phyloP scores from a whole-genome alignment of 257 asterid genomes.

The Solanum commersonii region DNA sequence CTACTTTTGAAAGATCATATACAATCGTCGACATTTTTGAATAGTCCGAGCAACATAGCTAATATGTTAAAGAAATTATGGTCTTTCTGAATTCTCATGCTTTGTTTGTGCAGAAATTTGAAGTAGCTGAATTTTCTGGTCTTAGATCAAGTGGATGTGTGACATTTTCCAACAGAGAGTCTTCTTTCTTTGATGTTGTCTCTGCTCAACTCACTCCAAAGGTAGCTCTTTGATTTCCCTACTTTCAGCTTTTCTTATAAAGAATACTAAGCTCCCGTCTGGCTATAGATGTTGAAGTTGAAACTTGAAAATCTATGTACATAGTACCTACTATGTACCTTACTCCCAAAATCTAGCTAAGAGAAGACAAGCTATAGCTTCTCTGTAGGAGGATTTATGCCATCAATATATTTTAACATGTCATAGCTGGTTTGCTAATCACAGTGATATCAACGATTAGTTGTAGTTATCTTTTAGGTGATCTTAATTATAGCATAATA shows the following conservation, averaged over 20 bases:
- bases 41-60: background rate
- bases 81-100: background rate
- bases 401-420: background rate
- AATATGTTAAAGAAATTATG: background rate
- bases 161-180: conserved; percentile 37
- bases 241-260: background rate
- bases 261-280: background rate
- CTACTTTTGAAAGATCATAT: background rate
- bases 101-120: conserved; percentile 38
- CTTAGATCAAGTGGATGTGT: conserved; percentile 52
- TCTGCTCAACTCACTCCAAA: conserved; percentile 61
- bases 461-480: background rate
- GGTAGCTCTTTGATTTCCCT: conserved; percentile 20
- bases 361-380: background rate
- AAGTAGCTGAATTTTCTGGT: conserved; percentile 62
- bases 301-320: background rate
- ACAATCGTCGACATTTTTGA: background rate
- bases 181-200: conserved; percentile 57
- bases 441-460: background rate
- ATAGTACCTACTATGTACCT: background rate
- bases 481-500: background rate
- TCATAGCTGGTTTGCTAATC: background rate
- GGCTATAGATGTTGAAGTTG: background rate
- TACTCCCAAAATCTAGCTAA: background rate
- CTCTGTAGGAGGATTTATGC: background rate